Evolutionary conservation across 768 basidiomycete genomes (phyloP), one percentile per base, ranked within the genome.

Genomic region (Kwoniella bestiolae): DNA sequence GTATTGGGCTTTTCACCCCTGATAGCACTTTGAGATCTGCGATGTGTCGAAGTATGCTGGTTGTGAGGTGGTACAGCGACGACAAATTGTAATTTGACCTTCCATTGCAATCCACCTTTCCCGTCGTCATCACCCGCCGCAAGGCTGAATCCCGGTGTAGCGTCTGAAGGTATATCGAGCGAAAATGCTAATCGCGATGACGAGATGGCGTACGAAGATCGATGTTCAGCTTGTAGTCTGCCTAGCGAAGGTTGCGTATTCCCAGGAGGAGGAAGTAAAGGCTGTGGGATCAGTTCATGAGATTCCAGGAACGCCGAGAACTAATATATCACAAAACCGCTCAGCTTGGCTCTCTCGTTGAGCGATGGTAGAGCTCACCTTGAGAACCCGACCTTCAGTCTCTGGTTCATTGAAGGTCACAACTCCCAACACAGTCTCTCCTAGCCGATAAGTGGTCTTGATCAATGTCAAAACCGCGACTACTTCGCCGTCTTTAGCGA

Each of bases 381-480:
- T 90, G 47, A 97, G 78, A 0, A 97, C 94, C n/a, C 90, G 83
- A 14, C 89, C 85, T 38, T 86, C 82, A 5, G 89, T 85, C n/a
- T 82, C 82, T 38, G 87, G 84, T 29, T 88, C 86, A 76, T 99
- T 98, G 67, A 98, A 77, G 75, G 92, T 89, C 25, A 99, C 89
- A 0, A 94, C 88, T 2, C 94, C 95, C 49, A 89, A 82, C 25
- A 97, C 88, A 0, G 93, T 94, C 82, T 99, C 94, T 3, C 95
- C 95, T 0, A 97, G 86, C 21, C 95, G 83, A 80, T 91, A 97
- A 0, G 91, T 90, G 44, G 89, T 88, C 82, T 97, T 97, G 26
- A 91, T 88, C 69, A 99, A 91, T 0, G 94, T 96, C 14, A 99
- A 81, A 38, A 91, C 88, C 5, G 95, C 94, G 63, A 98, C 92